These are phyloP conservation scores for Coemansia sp. DNA, from an alignment of 192 early-diverging fungal species.

Conservation along the genomic window DNA sequence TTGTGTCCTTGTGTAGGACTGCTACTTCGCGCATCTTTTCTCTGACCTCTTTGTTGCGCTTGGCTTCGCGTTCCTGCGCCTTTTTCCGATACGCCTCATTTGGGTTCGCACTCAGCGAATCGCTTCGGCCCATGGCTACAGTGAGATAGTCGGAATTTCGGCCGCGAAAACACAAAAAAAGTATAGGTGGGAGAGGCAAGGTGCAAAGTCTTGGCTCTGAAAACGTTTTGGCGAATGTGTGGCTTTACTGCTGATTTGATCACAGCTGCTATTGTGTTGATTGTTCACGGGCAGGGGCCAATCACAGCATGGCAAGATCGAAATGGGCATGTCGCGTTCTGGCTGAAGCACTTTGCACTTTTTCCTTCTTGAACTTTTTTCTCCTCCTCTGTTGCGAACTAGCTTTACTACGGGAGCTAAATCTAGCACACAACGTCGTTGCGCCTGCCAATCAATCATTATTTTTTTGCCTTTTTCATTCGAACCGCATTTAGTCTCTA, in stretches of 20 bases:
- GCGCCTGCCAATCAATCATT: neutral
- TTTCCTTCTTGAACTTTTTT: neutral
- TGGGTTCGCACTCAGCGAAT: slow-evolving; percentile 33
- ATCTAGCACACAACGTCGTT: neutral
- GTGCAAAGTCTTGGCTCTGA: neutral
- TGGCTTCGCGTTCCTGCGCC: slow-evolving; percentile 37
- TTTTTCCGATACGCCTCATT: slow-evolving; percentile 26
- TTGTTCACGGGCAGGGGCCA: neutral
- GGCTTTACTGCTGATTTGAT: slow-evolving; percentile 5
- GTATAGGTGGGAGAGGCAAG: neutral
- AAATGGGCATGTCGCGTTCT: neutral
- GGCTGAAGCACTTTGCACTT: neutral
- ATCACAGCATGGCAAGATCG: neutral
- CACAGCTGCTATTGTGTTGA: neutral
- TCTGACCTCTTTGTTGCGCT: slow-evolving; percentile 47
- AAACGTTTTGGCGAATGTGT: neutral
- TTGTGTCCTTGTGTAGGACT: slow-evolving; percentile 32
- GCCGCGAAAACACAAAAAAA: neutral
- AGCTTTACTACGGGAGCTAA: neutral
- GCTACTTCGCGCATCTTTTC: slow-evolving; percentile 40
- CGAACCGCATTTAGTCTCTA: neutral
- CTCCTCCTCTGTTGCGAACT: neutral
- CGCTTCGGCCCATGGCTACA: slow-evolving; percentile 26
- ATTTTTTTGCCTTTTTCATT: neutral
- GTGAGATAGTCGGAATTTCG: neutral